phyloP scores from a whole-genome alignment of 306 rosid genomes.

The Coriaria nepalensis region DNA sequence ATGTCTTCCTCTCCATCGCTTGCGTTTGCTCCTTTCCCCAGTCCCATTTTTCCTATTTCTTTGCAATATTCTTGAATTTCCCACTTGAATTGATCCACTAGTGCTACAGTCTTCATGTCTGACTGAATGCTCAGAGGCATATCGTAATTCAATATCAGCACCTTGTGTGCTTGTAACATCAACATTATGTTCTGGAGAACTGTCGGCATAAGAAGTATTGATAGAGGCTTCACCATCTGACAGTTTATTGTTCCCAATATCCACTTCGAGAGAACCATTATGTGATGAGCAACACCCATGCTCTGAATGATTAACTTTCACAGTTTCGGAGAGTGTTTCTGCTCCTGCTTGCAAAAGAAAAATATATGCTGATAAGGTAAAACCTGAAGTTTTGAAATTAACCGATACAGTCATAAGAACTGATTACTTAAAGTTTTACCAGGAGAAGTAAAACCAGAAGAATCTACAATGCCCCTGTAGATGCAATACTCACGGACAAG shows the following conservation, averaged over 20 bases:
- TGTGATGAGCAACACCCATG: slow-evolving; percentile 42
- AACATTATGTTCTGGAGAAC: slow-evolving; percentile 70
- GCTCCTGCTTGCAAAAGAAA: slow-evolving; percentile 34
- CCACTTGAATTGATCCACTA: slow-evolving; percentile 59
- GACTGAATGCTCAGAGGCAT: slow-evolving; percentile 39
- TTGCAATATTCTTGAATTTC: slow-evolving; percentile 40
- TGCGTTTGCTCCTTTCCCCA: slow-evolving; percentile 81
- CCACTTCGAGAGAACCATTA: slow-evolving; percentile 50
- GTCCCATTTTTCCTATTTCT: slow-evolving; percentile 41
- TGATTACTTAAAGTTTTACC: slow-evolving; percentile 12
- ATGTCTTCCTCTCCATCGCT: slow-evolving; percentile 90
- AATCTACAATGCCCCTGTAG: slow-evolving; percentile 86
- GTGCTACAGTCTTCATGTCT: slow-evolving; percentile 89
- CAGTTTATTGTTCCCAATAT: slow-evolving; percentile 47
- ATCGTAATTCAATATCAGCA: slow-evolving; percentile 56
- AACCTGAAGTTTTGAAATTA: background rate
- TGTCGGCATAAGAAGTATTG: slow-evolving; percentile 35
- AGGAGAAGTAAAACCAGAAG: slow-evolving; percentile 33
- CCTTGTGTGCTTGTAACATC: slow-evolving; percentile 57
- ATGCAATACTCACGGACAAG: slow-evolving; percentile 94
- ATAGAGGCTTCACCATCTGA: slow-evolving; percentile 80
- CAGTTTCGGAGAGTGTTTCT: slow-evolving; percentile 32
- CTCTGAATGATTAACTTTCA: slow-evolving; percentile 41
- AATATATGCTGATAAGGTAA: slow-evolving; percentile 4
- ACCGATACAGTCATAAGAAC: background rate